Base-by-base conservation (phyloP, 495 filamentous ascomycete species). In the Parmelia sp. region DNA sequence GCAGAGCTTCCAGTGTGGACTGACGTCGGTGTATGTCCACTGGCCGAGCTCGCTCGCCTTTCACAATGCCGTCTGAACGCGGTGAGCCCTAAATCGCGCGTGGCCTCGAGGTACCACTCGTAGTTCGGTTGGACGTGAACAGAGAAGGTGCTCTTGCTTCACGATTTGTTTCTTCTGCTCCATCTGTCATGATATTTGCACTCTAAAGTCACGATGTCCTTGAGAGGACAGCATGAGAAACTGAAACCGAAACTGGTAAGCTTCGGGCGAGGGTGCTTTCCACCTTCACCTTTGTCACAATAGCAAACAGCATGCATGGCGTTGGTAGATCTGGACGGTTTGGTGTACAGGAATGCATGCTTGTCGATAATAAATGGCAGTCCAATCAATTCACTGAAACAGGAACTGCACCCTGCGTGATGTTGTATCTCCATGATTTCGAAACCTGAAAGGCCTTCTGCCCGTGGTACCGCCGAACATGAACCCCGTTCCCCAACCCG, bases 11-110 rank as follows among this genome's bases (percentile, higher is more conserved):
- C 39, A 11, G 35, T 59, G 25, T 59, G 23, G 57, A 59, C 57
- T 59, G 57, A 59, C 57, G 39, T 40, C 57, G 35, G 57, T 59
- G 57, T 19, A 59, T 59, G 57, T 59, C 57, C 25, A 59, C 35
- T 31, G 39, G 35, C 40, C 10, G n/a, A 40, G 57, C 57, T 59
- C 29, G 35, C 57, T 59, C 40, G 51, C 51, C 19, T 19, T 19
- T 25, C 17, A 55, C 14, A 4, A 15, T 31, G 51, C 51, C 2
- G 51, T 33, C 33, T 15, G 29, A 5, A 29, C 49, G 27, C 10
- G 51, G 15, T 55, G 27, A 23, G 9, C 15, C 15, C 19, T 15
- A 27, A 4, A 25, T 49, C 8, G 45, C 11, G 27, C 12, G 23
- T 0, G 27, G 27, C 25, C 17, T 31, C 31, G 29, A 33, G 29